Evolutionary conservation across 306 rosid species (phyloP), one percentile per base, ranked within the genome.

Genomic region (Hylodesmum podocarpum): DNA sequence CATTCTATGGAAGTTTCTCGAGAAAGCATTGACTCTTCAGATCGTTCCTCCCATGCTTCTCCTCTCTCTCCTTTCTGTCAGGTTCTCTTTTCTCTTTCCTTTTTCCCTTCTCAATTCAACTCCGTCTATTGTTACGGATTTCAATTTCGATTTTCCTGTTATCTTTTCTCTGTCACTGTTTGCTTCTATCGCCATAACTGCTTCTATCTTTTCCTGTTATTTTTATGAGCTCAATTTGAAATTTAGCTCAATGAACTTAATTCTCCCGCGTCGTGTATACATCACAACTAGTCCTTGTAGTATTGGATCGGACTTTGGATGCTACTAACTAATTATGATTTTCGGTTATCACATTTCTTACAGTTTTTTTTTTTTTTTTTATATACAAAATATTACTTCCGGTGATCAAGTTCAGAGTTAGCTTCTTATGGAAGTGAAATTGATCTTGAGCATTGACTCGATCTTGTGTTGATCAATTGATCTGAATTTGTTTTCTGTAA

Each of bases 1-100:
- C 54, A 81, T 89, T 68, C 36, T 84, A 24, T 95, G 99, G 99
- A 95, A 95, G 92, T 95, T 92, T 76, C 90, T 95, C 8, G 99
- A 95, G 39, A 89, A 87, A 76, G 99, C 99, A 1, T 37, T 95
- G 63, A 65, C 65, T 67, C 82, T 90, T 68, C 88, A 82, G 29
- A 88, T 92, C 47, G 96, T 89, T 25, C 97, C 98, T 18, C 97
- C 99, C 3, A 33, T 95, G 91, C 90, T 90, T 6, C 87, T 92
- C 73, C 91, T 95, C 51, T 89, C 99, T 83, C 88, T 90, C 31
- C 97, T 95, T 51, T 85, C 97, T 25, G 24, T 76, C 65, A 92
- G 97, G 98, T 91, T 71, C 47, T 21, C 76, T 27, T 18, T 2
- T 14, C 19, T 70, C 27, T 69, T 19, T 7, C 5, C 1, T 3